These are phyloP conservation scores for Thalassiosira hispida DNA, from an alignment of 352 stramenopile genomes.

Conservation along the genomic window DNA sequence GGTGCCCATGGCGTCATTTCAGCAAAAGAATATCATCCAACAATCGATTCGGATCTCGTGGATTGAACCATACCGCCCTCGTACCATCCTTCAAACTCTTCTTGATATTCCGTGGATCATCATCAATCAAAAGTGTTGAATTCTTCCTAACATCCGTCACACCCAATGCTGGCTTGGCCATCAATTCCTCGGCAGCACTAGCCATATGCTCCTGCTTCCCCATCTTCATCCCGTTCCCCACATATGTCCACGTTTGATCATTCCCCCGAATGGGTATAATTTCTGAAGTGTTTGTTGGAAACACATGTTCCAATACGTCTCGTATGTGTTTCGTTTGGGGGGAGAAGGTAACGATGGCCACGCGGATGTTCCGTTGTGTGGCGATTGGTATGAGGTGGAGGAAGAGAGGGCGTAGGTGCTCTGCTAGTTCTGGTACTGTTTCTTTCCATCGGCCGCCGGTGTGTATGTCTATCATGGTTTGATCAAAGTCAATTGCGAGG, in stretches of 20 bases:
- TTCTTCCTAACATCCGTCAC: slow-evolving; percentile 56
- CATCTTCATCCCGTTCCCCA: slow-evolving; percentile 70
- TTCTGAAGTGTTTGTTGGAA: slow-evolving; percentile 48
- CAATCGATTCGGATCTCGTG: slow-evolving; percentile 66
- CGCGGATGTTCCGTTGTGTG: slow-evolving; percentile 67
- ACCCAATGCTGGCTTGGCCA: slow-evolving; percentile 29
- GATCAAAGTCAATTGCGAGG: slow-evolving; percentile 89
- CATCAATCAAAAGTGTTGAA: slow-evolving; percentile 88
- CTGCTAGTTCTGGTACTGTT: slow-evolving; percentile 74
- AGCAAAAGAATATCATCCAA: slow-evolving; percentile 70
- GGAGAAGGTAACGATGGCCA: slow-evolving; percentile 88
- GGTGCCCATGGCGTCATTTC: slow-evolving; percentile 44
- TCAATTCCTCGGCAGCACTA: slow-evolving; percentile 82
- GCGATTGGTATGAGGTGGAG: slow-evolving; percentile 73
- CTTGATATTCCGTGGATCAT: slow-evolving; percentile 87
- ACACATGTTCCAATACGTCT: slow-evolving; percentile 75
- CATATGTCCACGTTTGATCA: slow-evolving; percentile 83
- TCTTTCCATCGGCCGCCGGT: slow-evolving; percentile 84
- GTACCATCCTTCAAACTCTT: slow-evolving; percentile 79
- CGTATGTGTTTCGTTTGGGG: slow-evolving; percentile 80
- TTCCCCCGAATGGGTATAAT: slow-evolving; percentile 81
- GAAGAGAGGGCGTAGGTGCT: slow-evolving; percentile 86
- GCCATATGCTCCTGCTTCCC: slow-evolving; percentile 86
- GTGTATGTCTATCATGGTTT: slow-evolving; percentile 88
- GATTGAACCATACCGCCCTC: slow-evolving; percentile 87